Conservation (phyloP, 78 protist genomes). For the Dictyostelium brefeldianum region DNA sequence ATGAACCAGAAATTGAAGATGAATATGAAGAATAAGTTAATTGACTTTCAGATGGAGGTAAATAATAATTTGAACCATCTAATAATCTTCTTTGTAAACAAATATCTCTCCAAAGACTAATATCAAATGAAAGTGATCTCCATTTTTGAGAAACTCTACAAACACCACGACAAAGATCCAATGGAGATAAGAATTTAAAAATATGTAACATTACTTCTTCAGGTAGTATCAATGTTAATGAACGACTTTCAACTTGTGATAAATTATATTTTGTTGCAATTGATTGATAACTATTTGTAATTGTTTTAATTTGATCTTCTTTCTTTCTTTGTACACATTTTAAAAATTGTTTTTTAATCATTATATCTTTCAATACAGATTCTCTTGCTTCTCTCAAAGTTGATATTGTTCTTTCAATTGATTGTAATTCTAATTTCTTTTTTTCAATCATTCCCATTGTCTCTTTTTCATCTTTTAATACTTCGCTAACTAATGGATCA, state of each 20-base stretch:
- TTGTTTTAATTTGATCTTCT: conserved; percentile 63
- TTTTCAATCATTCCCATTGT: conserved; percentile 34
- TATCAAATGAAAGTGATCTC: conserved; percentile 61
- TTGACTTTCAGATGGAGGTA: not conserved
- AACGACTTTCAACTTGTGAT: conserved; percentile 8
- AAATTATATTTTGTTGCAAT: conserved; percentile 60
- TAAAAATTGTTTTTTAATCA: conserved; percentile 2
- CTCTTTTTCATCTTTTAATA: conserved; percentile 47
- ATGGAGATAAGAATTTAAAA: conserved; percentile 58
- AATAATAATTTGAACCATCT: conserved; percentile 37
- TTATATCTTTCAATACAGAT: conserved; percentile 36
- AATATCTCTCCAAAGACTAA: conserved; percentile 61
- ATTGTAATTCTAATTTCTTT: conserved; percentile 28
- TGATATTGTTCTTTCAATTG: conserved; percentile 43
- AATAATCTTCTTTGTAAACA: conserved; percentile 63
- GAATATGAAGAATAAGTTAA: not conserved
- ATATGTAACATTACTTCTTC: conserved; percentile 75
- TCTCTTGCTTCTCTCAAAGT: conserved; percentile 39
- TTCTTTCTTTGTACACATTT: conserved; percentile 34
- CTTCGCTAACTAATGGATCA: conserved; percentile 70
- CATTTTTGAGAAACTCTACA: conserved; percentile 54
- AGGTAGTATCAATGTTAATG: conserved; percentile 54
- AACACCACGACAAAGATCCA: conserved; percentile 63
- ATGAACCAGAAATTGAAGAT: not conserved
- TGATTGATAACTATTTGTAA: conserved; percentile 45